Evolutionary conservation across 2,329 filamentous ascomycete genomes (phyloP).

Genomic region (Harringtonia aguacate): DNA sequence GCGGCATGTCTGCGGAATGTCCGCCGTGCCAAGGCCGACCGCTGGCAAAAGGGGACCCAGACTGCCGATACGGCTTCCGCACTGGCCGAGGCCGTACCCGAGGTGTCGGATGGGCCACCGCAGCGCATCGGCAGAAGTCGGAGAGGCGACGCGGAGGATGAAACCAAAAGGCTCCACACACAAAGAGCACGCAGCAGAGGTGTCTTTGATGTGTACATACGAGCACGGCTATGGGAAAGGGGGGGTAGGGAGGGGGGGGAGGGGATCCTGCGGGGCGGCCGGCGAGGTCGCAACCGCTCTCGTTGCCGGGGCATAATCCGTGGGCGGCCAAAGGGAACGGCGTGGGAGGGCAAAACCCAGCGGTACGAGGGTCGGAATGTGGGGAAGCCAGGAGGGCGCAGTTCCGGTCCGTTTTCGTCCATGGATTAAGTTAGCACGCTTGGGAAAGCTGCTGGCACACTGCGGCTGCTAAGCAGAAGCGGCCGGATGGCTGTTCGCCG

Average conservation of each 20-base stretch:
- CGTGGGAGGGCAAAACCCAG: no score
- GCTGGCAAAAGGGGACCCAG: background rate
- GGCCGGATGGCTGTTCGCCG: no score
- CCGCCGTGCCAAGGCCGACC: slow-evolving; percentile 5
- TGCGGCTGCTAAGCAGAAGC: no score
- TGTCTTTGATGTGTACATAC: no score
- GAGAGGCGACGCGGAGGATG: background rate
- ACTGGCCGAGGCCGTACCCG: slow-evolving; percentile 3
- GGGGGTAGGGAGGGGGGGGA: no score
- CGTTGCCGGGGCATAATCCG: no score
- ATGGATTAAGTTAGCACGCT: background rate
- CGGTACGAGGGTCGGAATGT: no score
- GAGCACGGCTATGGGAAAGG: no score
- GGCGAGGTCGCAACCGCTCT: no score
- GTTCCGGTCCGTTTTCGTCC: slow-evolving; percentile 2
- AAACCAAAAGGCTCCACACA: background rate
- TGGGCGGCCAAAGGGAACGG: no score
- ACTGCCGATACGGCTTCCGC: background rate
- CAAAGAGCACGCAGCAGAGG: background rate
- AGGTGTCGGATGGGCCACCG: background rate
- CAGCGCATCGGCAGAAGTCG: slow-evolving; percentile 4
- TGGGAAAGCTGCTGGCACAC: no score
- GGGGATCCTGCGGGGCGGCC: no score
- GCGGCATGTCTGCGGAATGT: background rate
- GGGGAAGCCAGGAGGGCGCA: background rate